Base-by-base conservation (phyloP, 495 filamentous ascomycete species). In the Jackrogersella minutella region DNA sequence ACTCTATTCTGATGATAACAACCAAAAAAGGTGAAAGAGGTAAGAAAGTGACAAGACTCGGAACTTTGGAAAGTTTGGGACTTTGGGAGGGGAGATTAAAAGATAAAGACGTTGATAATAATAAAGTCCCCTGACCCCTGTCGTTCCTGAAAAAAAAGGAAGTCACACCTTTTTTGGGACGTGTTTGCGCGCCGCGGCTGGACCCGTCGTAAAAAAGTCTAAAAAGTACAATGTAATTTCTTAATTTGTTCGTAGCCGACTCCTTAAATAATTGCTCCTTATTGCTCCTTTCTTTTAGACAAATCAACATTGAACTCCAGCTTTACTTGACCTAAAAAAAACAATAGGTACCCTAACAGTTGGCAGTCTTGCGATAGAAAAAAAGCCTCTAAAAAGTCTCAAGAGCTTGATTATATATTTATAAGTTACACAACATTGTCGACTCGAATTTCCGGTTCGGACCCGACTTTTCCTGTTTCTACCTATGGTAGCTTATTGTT, bases 141-240 rank as follows among this genome's bases (percentile, higher is more conserved):
- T 61, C 50, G 49, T 57, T 53, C 60, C 66, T 64, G 61, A 43
- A 69, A 69, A 61, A 39, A n/a, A n/a, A n/a, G n/a, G n/a, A n/a
- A n/a, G n/a, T 69, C 21, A 56, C 51, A 64, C 66, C 52, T 41
- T 69, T 41, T 69, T 59, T 62, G 65, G 61, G 60, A 61, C 66
- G 61, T 69, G 66, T 69, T 69, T 69, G 66, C 66, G 66, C 61
- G 66, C 49, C 17, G 60, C 66, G 61, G 66, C 61, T 61, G 61
- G 56, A 47, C 54, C 66, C 66, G 66, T 69, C 61, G 55, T 60
- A 69, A 30, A 30, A 30, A 30, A 30, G 26, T 3, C 3, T 7
- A 30, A 3, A 30, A 30, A 30, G 7, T 37, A 51, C 60, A 59
- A 52, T 60, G 49, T 39, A 69, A 64, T 64, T 51, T 55, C 33